These are phyloP conservation scores for Paraglomus brasilianum DNA, from an alignment of 192 early-diverging fungal genomes.

Conservation along the genomic window DNA sequence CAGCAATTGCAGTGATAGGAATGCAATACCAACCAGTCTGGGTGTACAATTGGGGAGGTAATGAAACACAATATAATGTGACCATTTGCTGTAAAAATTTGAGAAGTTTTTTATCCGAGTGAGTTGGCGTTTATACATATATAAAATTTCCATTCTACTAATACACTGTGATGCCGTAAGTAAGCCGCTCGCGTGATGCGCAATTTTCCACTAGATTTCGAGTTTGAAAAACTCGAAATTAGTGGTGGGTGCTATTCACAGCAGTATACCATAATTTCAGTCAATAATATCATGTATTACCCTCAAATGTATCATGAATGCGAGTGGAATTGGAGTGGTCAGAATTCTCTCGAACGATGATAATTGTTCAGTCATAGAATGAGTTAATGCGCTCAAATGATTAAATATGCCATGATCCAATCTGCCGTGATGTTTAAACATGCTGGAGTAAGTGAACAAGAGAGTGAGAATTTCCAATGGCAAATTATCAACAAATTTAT, in stretches of 20 bases:
- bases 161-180: no score
- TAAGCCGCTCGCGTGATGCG: no score
- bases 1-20: slow-evolving; percentile 42
- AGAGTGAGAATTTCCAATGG: slow-evolving; percentile 42
- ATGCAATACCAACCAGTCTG: slow-evolving; percentile 38
- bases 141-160: no score
- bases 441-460: slow-evolving; percentile 37
- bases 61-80: slow-evolving; percentile 40
- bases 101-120: background rate
- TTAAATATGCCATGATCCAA: slow-evolving; percentile 37
- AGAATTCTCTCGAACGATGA: slow-evolving; percentile 65
- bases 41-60: slow-evolving; percentile 41
- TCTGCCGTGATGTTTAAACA: slow-evolving; percentile 34
- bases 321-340: slow-evolving; percentile 67
- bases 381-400: slow-evolving; percentile 33
- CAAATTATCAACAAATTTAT: slow-evolving; percentile 28
- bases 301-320: slow-evolving; percentile 70
- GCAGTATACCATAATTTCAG: background rate
- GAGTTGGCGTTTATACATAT: no score
- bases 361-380: slow-evolving; percentile 43
- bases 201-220: no score
- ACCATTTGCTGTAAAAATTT: slow-evolving; percentile 39
- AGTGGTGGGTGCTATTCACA: background rate
- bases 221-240: background rate
- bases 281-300: slow-evolving; percentile 49